These are phyloP conservation scores for Scheffersomyces illinoinensis DNA, from an alignment of 1,139 yeast genomes.

Conservation along the genomic window DNA sequence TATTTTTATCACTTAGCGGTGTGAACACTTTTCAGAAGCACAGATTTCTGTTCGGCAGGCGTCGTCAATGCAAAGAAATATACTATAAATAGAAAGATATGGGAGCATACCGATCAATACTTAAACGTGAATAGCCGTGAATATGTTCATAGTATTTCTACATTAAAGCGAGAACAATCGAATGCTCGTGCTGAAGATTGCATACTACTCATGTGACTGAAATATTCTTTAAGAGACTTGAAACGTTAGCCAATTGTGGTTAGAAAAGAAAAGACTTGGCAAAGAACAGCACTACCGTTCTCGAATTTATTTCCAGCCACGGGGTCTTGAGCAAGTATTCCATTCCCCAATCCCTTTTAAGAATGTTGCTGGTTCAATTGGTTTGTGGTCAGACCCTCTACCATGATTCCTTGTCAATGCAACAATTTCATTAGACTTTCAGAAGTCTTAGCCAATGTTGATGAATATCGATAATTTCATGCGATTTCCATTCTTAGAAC, in stretches of 20 bases:
- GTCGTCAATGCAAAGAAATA: too few relatives aligned
- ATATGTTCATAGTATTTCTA: not conserved
- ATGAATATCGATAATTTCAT: not conserved
- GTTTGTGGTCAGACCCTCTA: not conserved
- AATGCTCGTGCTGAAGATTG: not conserved
- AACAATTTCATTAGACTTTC: not conserved
- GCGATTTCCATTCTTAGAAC: not conserved
- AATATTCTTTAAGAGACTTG: not conserved
- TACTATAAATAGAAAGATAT: too few relatives aligned
- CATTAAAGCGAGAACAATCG: not conserved
- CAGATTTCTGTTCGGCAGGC: not conserved
- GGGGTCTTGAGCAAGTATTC: not conserved
- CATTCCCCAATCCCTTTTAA: not conserved
- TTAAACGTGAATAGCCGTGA: not conserved
- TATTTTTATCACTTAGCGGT: too few relatives aligned
- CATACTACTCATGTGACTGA: not conserved
- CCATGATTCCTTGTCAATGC: not conserved
- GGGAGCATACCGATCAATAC: not conserved
- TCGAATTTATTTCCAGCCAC: not conserved
- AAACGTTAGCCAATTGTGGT: not conserved
- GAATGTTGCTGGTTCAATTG: not conserved
- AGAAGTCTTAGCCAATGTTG: not conserved
- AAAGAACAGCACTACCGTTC: not conserved
- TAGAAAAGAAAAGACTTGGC: not conserved
- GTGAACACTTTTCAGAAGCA: not conserved